Evolutionary conservation across 768 basidiomycete genomes (phyloP), one percentile per base, ranked within the genome.

Genomic region (Lactarius psammicola): DNA sequence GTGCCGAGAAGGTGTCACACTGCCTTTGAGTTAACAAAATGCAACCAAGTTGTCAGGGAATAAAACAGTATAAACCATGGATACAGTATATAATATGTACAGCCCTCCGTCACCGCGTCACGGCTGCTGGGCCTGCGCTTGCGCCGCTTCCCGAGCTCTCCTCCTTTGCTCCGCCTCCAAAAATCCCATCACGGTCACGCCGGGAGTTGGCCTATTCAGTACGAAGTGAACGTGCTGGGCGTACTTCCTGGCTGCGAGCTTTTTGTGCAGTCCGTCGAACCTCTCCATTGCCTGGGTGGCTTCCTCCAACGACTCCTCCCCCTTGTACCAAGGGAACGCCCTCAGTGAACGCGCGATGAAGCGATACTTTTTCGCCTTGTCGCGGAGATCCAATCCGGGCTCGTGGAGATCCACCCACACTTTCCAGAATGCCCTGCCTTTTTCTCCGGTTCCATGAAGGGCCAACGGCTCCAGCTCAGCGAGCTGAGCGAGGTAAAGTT

Each of bases 251-350:
- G 30, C 44, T 2, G 20, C 31, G 4, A 44, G 44, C 44, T 15
- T 33, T 31, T 44, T 33, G n/a, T 13, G 30, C 26, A 62, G 5
- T 4, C 2, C 38, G 11, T 55, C 9, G 20, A 62, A n/a, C 5
- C 15, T 42, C 8, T 30, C 6, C 36, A 62, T 13, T n/a, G 30
- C 54, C 2, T 42, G 7, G 20, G 55, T 26, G 10, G 61, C 53
- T n/a, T 62, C 61, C n/a, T 44, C 20, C 10, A 55, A n/a, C 15
- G 61, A 53, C 26, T 62, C 20, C 4, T 56, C 30, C 15, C 40
- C 60, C 31, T 55, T 33, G n/a, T 42, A 62, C 61, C 53, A 62
- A 40, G 61, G 20, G 33, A 55, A 56, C 5, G 17, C 9, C 38
- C 31, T 23, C 28, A 62, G 40, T 40, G 42, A 15, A 2, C 44